A percentile compares a stretch with the other conserved stretches of the same genome.
These are phyloP conservation scores for Ceriops zippeliana DNA, from an alignment of 345 rosid genomes.

Conservation along the genomic window DNA sequence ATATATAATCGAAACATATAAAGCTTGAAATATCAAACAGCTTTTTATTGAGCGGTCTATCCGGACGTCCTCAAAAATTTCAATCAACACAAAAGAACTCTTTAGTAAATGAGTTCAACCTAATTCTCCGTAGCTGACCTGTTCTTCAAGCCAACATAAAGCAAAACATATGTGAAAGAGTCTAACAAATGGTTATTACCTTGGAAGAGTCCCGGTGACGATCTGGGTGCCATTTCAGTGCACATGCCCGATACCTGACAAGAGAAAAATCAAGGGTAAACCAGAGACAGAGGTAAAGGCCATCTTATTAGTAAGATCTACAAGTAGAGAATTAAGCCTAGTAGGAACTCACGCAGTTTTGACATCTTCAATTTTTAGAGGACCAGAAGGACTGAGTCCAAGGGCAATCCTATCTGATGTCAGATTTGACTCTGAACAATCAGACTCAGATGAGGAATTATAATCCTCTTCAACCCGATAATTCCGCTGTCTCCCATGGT, in stretches of 20 bases:
- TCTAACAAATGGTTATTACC: conserved; percentile 35
- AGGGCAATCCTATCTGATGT: conserved; percentile 72
- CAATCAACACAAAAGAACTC: too few species aligned
- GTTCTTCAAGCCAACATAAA: not conserved
- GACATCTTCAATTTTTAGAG: conserved; percentile 70
- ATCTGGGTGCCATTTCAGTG: conserved; percentile 95
- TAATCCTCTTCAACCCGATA: conserved; percentile 49
- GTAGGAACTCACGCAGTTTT: conserved; percentile 66
- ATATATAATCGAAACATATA: not conserved
- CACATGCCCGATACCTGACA: conserved; percentile 71
- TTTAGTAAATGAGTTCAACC: too few species aligned
- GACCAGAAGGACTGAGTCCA: conserved; percentile 69
- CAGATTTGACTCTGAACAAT: conserved; percentile 39
- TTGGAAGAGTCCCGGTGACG: conserved; percentile 77
- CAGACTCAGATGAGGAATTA: conserved; percentile 51
- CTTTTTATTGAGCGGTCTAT: not conserved
- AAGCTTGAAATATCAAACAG: not conserved
- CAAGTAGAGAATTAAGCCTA: not conserved
- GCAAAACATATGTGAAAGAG: not conserved
- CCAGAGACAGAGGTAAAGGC: not conserved
- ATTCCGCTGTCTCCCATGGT: conserved; percentile 41
- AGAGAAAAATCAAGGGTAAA: conserved; percentile 5
- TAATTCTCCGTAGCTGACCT: not conserved
- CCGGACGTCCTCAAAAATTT: not conserved
- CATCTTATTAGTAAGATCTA: not conserved